A percentile compares a stretch with the other conserved stretches of the same genome.
Conservation (phyloP, 371 early-diverging fungal genomes). For the Rhizopus delemar region DNA sequence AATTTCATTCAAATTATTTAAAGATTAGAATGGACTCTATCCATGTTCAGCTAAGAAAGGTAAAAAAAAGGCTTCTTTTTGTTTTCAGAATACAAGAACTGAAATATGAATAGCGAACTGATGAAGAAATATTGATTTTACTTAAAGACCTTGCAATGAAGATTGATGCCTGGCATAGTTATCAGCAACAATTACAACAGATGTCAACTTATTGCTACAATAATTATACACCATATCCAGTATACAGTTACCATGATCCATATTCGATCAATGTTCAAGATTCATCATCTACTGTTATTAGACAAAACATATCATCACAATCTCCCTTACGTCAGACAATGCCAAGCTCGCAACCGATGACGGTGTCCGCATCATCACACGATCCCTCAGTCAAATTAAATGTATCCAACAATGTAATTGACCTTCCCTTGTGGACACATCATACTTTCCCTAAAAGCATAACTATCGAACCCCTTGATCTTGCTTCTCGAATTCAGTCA, state of each 20-base stretch:
- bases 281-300: neutral
- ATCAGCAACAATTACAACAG: conserved; percentile 1
- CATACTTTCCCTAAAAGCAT: conserved; percentile 26
- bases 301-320: neutral
- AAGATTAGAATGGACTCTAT: conserved; percentile 17
- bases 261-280: conserved; percentile 4
- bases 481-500: conserved; percentile 35
- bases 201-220: neutral
- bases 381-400: conserved; percentile 9
- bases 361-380: neutral
- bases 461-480: conserved; percentile 36
- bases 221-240: neutral
- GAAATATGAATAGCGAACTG: conserved; percentile 17
- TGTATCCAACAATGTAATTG: conserved; percentile 5
- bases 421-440: conserved; percentile 16
- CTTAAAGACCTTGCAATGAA: conserved; percentile 17
- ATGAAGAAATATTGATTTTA: conserved; percentile 16
- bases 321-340: neutral
- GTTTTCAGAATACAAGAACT: neutral
- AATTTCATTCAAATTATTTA: conserved; percentile 21
- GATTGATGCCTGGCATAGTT: conserved; percentile 16
- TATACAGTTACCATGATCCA: too few relatives aligned
- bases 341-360: neutral
- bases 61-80: conserved; percentile 1
- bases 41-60: conserved; percentile 24